phyloP scores from a whole-genome alignment of 176 grass and related monocot species.

The Hordeum vulgare region MorexV3_pseudomolecules_assembly NC_058518.1:84431649-84432148 shows the following conservation, averaged over 20 bases:
- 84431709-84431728: constrained; percentile 37
- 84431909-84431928: constrained; percentile 19
- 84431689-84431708: neutral
- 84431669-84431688: neutral
- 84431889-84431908: constrained; percentile 97
- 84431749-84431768: constrained; percentile 98
- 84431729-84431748: constrained; percentile 67
- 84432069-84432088: constrained; percentile 79
- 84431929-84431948: neutral
- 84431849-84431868: constrained; percentile 82
- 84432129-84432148: constrained; percentile 34
- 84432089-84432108: constrained; percentile 86
- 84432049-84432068: constrained; percentile 96
- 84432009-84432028: constrained; percentile 71
- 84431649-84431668: constrained; percentile 11
- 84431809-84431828: constrained; percentile 86
- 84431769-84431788: constrained; percentile 85
- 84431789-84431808: constrained; percentile 84
- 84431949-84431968: neutral
- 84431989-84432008: neutral
- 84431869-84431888: constrained; percentile 84
- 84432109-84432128: constrained; percentile 77
- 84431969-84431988: neutral
- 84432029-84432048: constrained; percentile 94
- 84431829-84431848: constrained; percentile 45